Base-by-base conservation (phyloP, 306 rosid genomes). In the Prunus mume region DNA sequence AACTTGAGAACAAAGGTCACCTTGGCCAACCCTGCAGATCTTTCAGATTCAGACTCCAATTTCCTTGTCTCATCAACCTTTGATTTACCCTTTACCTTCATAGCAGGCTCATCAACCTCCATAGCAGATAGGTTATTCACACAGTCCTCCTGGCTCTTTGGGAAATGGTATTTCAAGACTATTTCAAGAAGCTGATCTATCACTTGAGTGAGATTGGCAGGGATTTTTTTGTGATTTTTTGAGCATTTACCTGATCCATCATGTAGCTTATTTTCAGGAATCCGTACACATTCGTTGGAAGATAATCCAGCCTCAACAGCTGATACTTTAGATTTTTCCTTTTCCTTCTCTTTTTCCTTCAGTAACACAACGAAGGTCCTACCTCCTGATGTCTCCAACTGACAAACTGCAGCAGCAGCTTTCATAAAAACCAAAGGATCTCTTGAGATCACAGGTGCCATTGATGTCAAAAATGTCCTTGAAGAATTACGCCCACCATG, bases 161-260 rank as follows among this genome's bases (percentile, higher is more conserved):
- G 60, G 13, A 70, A 79, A n/a, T 94, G 95, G 72, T 88, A 95
- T 83, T 88, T 95, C 12, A 95, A 83, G 76, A 96, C 98, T 77
- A 93, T 92, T 74, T 96, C 99, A 79, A 96, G 90, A 81, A 96
- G 97, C 86, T 90, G 99, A 85, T 96, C 97, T 43, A 96, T 87
- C 68, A 96, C 99, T 89, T 89, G 98, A 82, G 93, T 83, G 70
- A 96, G 93, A 89, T 91, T 96, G 65, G 85, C 86, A 46, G 99
- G 98, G 78, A 93, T 86, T 87, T 92, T 96, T 78, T 93, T 96
- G 83, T 91, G 99, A 80, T 82, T 85, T 85, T 91, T 96, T 71
- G 87, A 55, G 87, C 90, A 89, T 86, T 96, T 96, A n/a, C 86
- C 91, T 10, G 87, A 80, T 72, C 92, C 97, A 82, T 95, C 99